Percentiles rank a stretch among this genome's conserved stretches.
Conservation (phyloP, 495 filamentous ascomycete species). For the Extremus antarcticus region DNA sequence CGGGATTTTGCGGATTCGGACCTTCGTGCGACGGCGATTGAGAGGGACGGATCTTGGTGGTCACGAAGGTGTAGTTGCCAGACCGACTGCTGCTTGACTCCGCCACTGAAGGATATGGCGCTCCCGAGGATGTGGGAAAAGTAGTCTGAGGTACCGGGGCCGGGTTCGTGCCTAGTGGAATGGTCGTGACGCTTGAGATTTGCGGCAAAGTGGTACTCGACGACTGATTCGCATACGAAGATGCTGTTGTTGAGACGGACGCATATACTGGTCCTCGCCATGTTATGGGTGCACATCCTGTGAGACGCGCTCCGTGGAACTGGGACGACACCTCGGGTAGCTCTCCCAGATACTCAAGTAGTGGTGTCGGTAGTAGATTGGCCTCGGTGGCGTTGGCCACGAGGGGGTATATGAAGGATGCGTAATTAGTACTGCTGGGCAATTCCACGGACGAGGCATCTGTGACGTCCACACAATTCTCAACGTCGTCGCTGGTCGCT, state of each 20-base stretch:
- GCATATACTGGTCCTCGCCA: not conserved
- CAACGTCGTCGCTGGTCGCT: not conserved
- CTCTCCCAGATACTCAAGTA: not conserved
- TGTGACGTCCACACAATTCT: not conserved
- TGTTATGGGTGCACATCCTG: not conserved
- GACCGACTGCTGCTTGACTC: not conserved
- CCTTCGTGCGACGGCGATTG: not conserved
- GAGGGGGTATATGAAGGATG: slow-evolving; percentile 2
- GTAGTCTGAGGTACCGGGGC: not conserved
- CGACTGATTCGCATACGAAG: too few species aligned
- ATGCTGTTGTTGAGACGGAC: not conserved
- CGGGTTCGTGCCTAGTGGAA: not conserved
- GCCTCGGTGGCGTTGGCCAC: not conserved
- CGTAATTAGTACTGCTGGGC: not conserved
- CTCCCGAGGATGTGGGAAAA: not conserved
- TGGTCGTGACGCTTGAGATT: not conserved
- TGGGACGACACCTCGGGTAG: not conserved
- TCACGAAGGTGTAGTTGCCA: not conserved
- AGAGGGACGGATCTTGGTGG: not conserved
- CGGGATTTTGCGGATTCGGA: not conserved
- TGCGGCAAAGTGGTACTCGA: not conserved
- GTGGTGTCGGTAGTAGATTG: not conserved
- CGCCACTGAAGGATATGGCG: not conserved
- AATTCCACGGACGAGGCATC: not conserved
- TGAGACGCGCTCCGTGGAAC: not conserved